These are phyloP conservation scores for Aspergillus coremiiformis DNA, from an alignment of 495 filamentous ascomycete species.

Conservation along the genomic window DNA sequence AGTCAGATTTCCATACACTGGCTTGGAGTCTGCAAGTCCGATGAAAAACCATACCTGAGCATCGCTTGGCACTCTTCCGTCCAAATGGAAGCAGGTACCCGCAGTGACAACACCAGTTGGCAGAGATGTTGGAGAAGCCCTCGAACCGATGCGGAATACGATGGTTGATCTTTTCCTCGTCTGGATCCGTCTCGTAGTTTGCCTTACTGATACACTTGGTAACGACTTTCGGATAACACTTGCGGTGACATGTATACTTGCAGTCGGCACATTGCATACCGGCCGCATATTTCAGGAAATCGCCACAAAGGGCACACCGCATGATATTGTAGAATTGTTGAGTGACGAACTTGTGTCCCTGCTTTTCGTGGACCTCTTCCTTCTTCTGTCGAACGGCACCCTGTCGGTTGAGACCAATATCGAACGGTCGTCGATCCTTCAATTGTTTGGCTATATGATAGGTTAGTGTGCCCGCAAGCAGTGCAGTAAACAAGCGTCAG, in stretches of 20 bases:
- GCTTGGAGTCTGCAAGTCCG: neutral
- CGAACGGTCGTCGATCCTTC: conserved; percentile 63
- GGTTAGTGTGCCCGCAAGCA: conserved; percentile 26
- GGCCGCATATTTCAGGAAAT: conserved; percentile 95
- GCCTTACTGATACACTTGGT: conserved; percentile 99
- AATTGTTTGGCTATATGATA: conserved; percentile 52
- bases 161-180: conserved; percentile 99
- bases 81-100: conserved; percentile 96
- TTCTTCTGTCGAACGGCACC: conserved; percentile 95
- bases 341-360: conserved; percentile 95
- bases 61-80: conserved; percentile 87
- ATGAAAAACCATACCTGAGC: conserved; percentile 55
- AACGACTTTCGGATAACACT: conserved; percentile 95
- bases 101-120: conserved; percentile 99
- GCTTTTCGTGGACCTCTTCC: conserved; percentile 95
- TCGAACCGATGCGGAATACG: conserved; percentile 97
- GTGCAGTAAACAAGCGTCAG: neutral
- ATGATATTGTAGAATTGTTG: conserved; percentile 99
- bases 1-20: conserved; percentile 2
- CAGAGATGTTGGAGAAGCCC: conserved; percentile 88
- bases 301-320: conserved; percentile 96
- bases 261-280: conserved; percentile 99
- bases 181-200: conserved; percentile 94
- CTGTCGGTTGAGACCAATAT: conserved; percentile 85
- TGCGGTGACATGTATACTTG: conserved; percentile 98